Evolutionary conservation across 768 basidiomycete species (phyloP).

Genomic region (Amanita exitialis): DNA sequence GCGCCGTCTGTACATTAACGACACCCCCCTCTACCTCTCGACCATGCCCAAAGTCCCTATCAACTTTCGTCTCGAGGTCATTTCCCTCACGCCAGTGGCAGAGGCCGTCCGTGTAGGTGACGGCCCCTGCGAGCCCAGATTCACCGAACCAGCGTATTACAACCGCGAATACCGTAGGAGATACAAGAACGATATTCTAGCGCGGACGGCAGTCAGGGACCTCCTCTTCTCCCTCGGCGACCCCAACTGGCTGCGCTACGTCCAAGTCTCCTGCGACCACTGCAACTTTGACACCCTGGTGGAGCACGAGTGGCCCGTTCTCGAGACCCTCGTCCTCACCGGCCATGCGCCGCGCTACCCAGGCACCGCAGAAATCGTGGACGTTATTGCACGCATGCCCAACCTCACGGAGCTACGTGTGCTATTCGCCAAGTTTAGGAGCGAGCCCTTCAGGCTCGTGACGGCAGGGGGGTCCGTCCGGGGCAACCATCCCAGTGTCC

Average conservation of each 20-base stretch:
- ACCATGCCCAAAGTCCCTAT: slow-evolving; percentile 21
- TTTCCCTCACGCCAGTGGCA: slow-evolving; percentile 27
- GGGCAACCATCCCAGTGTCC: slow-evolving; percentile 12
- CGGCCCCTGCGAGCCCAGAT: slow-evolving; percentile 26
- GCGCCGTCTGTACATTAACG: slow-evolving; percentile 24
- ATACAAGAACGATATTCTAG: slow-evolving; percentile 24
- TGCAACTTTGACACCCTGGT: slow-evolving; percentile 21
- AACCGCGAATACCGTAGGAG: slow-evolving; percentile 27
- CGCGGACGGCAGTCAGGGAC: slow-evolving; percentile 18
- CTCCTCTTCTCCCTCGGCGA: slow-evolving; percentile 23
- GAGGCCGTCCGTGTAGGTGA: slow-evolving; percentile 32
- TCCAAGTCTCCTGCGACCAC: slow-evolving; percentile 28
- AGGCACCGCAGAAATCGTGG: slow-evolving; percentile 19
- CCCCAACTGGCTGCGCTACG: slow-evolving; percentile 19
- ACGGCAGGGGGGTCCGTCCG: slow-evolving; percentile 11
- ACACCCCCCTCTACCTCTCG: slow-evolving; percentile 28
- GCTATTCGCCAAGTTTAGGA: slow-evolving; percentile 21
- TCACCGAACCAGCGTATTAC: slow-evolving; percentile 25
- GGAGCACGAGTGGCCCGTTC: slow-evolving; percentile 22
- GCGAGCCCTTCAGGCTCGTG: slow-evolving; percentile 19
- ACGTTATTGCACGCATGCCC: slow-evolving; percentile 26
- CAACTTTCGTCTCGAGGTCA: slow-evolving; percentile 21
- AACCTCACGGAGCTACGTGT: slow-evolving; percentile 21
- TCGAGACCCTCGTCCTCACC: slow-evolving; percentile 28
- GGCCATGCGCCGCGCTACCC: slow-evolving; percentile 22